These are phyloP conservation scores for Aspergillus clavatus DNA, from an alignment of 2,329 filamentous ascomycete genomes.

Conservation along the genomic window DNA sequence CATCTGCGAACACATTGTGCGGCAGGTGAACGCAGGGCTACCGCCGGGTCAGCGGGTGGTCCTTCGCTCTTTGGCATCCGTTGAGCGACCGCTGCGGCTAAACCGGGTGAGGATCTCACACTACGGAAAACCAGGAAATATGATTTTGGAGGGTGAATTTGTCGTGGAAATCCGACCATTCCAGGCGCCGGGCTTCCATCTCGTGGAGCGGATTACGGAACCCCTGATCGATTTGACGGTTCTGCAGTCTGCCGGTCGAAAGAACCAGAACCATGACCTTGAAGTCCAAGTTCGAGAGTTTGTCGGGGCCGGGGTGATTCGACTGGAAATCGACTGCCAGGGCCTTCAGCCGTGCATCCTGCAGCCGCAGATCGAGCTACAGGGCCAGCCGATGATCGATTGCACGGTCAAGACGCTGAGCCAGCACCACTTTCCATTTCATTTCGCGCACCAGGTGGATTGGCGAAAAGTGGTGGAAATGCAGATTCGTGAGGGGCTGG, in stretches of 20 bases:
- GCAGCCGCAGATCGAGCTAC: conserved; percentile 14
- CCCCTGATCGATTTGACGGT: conserved; percentile 12
- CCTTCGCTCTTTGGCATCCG: conserved; percentile 9
- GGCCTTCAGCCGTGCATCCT: conserved; percentile 9
- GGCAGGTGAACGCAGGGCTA: conserved; percentile 12
- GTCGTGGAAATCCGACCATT: conserved; percentile 7
- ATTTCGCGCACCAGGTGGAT: conserved; percentile 17
- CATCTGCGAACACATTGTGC: conserved; percentile 10
- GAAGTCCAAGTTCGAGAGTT: conserved; percentile 12
- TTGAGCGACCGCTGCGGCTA: conserved; percentile 12
- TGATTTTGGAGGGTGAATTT: conserved; percentile 13
- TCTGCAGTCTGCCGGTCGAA: conserved; percentile 4
- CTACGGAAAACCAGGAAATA: conserved; percentile 8
- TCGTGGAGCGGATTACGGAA: conserved; percentile 2
- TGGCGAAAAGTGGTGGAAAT: conserved; percentile 14
- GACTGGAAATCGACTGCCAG: conserved; percentile 13
- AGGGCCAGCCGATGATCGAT: conserved; percentile 14
- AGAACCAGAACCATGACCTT: conserved; percentile 8
- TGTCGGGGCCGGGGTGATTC: conserved; percentile 7
- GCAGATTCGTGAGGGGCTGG: conserved; percentile 15
- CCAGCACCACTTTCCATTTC: conserved; percentile 17
- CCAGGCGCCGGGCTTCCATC: not conserved
- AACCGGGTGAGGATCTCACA: conserved; percentile 4
- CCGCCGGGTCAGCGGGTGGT: conserved; percentile 7
- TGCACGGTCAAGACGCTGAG: conserved; percentile 15